Evolutionary conservation across 495 filamentous ascomycete genomes (phyloP), one percentile per base, ranked within the genome.

Genomic region (Talaromyces wortmannii): DNA sequence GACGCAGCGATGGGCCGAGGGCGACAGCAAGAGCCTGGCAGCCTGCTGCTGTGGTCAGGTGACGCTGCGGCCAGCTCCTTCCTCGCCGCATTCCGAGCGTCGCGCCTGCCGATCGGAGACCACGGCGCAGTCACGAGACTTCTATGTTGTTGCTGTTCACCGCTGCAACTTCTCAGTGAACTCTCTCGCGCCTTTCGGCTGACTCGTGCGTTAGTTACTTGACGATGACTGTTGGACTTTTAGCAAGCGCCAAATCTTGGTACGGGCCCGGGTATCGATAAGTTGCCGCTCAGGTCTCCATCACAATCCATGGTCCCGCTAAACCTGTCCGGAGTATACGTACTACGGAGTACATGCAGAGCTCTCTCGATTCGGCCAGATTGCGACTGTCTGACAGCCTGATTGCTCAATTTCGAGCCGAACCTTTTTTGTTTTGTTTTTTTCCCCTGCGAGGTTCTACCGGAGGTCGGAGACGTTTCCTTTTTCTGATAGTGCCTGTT

Each of bases 341-440:
- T 23, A 23, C 23, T 23, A 23, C 23, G 2, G 23, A 23, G 23
- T 23, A 23, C 23, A 4, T 23, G 23, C 23, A 23, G 23, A 23
- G 23, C 23, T 23, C 23, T 23, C 23, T 23, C 23, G 23, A 23
- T 23, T 23, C 23, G 23, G 23, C 23, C 1, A 23, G 23, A 23
- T 40, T 40, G 8, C 13, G 36, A 10, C 36, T 40, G 23, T 4
- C 52, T 46, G 42, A 42, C 40, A 45, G 36, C 45, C 36, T 29
- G 11, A 40, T 17, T 52, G 31, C 40, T 40, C 16, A 43, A 31
- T 16, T 23, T 45, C 52, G 52, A 53, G 52, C 52, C 52, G 52
- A 53, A 53, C 52, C 52, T 53, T 53, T 46, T 53, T 45, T 18
- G 11, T 16, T 40, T 31, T 40, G 23, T 23, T 7, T 45, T 52